These are phyloP conservation scores for Lactarius akahatsu DNA, from an alignment of 768 basidiomycete genomes.

Conservation along the genomic window DNA sequence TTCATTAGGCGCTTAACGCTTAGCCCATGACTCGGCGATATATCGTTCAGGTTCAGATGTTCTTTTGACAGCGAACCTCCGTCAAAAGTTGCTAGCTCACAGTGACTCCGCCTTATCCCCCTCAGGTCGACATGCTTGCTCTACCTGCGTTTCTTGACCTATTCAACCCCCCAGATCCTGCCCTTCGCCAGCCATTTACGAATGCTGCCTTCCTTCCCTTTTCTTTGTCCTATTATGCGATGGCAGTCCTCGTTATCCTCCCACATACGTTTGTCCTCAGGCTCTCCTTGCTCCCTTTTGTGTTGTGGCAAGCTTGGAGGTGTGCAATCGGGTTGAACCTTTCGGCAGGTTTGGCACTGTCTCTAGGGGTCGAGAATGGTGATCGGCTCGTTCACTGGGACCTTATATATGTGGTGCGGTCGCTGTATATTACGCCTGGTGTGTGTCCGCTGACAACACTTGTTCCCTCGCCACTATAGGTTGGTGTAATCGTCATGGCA, in stretches of 20 bases:
- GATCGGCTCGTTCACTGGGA: slow-evolving; percentile 31
- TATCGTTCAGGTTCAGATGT: too few species aligned
- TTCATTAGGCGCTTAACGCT: too few species aligned
- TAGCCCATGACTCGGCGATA: too few species aligned
- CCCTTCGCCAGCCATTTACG: not conserved
- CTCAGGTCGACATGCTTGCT: not conserved
- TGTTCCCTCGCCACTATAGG: not conserved
- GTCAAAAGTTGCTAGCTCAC: not conserved
- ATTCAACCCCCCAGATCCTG: not conserved
- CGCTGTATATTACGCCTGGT: not conserved
- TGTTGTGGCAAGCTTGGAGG: not conserved
- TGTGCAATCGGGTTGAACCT: slow-evolving; percentile 38
- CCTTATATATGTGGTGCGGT: not conserved
- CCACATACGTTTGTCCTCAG: not conserved
- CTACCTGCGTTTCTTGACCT: not conserved
- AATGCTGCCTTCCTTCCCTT: not conserved
- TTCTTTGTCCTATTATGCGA: not conserved
- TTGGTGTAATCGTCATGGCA: not conserved
- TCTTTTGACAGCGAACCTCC: too few species aligned
- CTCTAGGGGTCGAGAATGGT: slow-evolving; percentile 37
- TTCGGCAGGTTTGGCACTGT: slow-evolving; percentile 45
- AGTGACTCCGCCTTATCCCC: not conserved
- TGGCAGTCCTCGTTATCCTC: not conserved
- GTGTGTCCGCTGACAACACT: not conserved
- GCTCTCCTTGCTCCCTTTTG: not conserved